A percentile compares a stretch with the other conserved stretches of the same genome.
Conservation (phyloP, 331 rosid genomes). For the Stylosanthes scabra region DNA sequence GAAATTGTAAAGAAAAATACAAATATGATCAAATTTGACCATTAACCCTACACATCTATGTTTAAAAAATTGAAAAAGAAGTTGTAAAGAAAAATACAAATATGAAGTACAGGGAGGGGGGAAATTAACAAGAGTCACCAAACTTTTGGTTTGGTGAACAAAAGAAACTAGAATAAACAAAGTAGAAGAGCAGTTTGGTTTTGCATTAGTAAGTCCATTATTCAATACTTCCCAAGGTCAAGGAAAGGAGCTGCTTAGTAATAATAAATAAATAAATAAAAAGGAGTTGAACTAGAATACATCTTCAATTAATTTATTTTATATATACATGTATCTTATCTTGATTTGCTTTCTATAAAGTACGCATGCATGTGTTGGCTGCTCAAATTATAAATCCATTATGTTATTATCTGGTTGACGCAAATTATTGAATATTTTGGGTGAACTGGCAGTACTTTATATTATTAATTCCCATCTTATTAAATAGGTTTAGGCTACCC, state of each 20-base stretch:
- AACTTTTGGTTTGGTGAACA: background rate
- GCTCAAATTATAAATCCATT: constrained; percentile 10
- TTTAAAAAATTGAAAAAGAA: background rate
- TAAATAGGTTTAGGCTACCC: background rate
- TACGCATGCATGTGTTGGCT: constrained; percentile 34
- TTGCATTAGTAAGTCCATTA: background rate
- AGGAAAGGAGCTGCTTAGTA: background rate
- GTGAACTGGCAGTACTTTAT: too few species aligned
- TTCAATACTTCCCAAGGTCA: background rate
- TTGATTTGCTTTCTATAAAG: constrained; percentile 12
- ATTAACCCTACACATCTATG: too few species aligned
- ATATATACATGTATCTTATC: background rate
- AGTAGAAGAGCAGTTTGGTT: background rate
- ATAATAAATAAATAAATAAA: background rate
- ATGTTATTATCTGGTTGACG: background rate
- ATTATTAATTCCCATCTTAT: background rate
- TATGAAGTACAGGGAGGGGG: background rate
- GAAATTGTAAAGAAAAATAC: too few species aligned
- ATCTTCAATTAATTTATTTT: background rate
- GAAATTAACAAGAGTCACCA: background rate
- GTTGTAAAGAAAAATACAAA: background rate
- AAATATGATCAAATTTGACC: too few species aligned
- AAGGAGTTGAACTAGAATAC: background rate
- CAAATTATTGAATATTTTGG: constrained; percentile 19
- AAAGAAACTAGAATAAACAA: background rate